Percentiles rank a stretch among this genome's conserved stretches.
Evolutionary conservation across 305 asterid species (phyloP).

Genomic region (Salvia sclarea): DNA sequence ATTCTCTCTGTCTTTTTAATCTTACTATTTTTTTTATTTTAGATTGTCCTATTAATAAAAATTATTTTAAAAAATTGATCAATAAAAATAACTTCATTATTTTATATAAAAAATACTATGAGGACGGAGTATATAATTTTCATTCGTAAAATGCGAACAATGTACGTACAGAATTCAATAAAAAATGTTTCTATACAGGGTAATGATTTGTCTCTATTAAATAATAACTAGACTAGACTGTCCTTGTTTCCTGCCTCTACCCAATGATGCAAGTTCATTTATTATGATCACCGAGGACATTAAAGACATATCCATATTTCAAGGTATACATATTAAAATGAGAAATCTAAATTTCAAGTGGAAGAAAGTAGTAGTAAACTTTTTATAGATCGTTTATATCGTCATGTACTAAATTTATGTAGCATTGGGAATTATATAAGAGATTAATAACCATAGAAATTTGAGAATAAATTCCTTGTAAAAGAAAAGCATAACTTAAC

Average conservation of each 20-base stretch:
- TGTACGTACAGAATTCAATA: too few species aligned
- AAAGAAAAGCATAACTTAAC: constrained; percentile 14
- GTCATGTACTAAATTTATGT: background rate
- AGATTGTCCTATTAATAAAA: too few species aligned
- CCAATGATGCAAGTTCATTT: background rate
- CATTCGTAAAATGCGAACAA: too few species aligned
- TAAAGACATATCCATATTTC: background rate
- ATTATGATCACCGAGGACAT: background rate
- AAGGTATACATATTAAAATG: background rate
- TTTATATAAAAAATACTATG: too few species aligned
- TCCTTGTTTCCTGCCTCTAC: background rate
- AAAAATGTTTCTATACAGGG: background rate
- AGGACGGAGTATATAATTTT: too few species aligned
- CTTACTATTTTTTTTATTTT: too few species aligned
- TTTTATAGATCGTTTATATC: background rate
- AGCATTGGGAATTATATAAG: background rate
- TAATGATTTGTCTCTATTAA: background rate
- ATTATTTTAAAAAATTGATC: too few species aligned
- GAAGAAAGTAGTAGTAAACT: background rate
- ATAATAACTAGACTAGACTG: background rate
- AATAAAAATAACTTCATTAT: too few species aligned
- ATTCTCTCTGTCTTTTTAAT: too few species aligned
- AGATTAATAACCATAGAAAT: background rate
- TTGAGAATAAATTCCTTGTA: background rate
- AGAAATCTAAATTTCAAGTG: background rate